These are phyloP conservation scores for Micractinium sp. DNA, from an alignment of 139 green algal genomes.

Conservation along the genomic window DNA sequence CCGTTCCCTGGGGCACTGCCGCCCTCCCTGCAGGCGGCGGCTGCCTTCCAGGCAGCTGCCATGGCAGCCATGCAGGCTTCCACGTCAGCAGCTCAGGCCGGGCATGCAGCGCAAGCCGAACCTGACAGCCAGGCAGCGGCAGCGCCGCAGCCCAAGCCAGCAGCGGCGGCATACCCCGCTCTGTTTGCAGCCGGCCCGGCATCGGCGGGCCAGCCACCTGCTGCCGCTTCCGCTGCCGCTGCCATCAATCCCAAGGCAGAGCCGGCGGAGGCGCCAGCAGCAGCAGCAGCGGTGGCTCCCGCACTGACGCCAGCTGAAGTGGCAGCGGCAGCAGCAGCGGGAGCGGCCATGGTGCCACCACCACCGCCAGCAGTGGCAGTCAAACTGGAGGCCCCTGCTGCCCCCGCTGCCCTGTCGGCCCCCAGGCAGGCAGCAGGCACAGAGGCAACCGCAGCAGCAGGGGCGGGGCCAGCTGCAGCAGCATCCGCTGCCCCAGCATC, in stretches of 20 bases:
- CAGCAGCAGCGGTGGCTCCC: background rate
- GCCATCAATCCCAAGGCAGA: background rate
- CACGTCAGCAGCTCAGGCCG: background rate
- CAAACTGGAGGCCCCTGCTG: too few relatives aligned
- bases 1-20: background rate
- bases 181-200: background rate
- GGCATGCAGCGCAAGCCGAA: too few relatives aligned
- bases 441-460: background rate
- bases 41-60: constrained; percentile 10
- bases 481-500: background rate
- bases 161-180: background rate
- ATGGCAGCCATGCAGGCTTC: background rate
- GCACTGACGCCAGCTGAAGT: too few relatives aligned
- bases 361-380: too few relatives aligned
- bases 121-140: too few relatives aligned
- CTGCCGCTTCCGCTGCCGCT: background rate
- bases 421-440: background rate
- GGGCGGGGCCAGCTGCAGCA: background rate
- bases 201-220: background rate
- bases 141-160: background rate
- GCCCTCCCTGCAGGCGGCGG: background rate
- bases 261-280: background rate
- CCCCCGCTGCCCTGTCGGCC: too few relatives aligned
- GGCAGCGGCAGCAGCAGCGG: background rate
- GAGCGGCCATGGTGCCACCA: background rate